phyloP scores from a whole-genome alignment of 2,329 filamentous ascomycete species.

The Colletotrichum lupini region DNA sequence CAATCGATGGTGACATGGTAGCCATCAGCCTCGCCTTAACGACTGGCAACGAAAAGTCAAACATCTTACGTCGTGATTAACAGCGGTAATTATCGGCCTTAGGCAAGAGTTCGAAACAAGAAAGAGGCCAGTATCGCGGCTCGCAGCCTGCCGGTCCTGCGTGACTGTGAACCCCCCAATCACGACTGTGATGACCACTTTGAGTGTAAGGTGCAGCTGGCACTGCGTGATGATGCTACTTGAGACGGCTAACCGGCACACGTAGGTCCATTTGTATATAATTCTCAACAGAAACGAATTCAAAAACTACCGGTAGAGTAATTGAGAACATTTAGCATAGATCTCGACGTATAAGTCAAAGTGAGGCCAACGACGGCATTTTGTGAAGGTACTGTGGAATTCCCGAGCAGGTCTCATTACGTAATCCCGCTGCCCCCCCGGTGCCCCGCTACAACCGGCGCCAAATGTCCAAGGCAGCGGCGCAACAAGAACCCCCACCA shows the following conservation, averaged over 20 bases:
- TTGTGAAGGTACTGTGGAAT: neutral
- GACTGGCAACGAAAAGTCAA: neutral
- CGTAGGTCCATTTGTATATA: no score
- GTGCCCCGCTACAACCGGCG: neutral
- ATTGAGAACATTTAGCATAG: neutral
- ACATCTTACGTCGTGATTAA: no score
- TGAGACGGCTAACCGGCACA: neutral
- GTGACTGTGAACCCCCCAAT: no score
- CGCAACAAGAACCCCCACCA: constrained; percentile 5
- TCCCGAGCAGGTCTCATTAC: neutral
- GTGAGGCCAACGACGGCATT: neutral
- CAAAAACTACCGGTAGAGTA: neutral
- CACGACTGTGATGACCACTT: neutral
- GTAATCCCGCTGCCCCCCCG: neutral
- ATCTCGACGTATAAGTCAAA: neutral
- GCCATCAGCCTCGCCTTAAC: constrained; percentile 25
- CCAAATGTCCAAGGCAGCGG: neutral
- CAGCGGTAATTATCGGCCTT: constrained; percentile 1
- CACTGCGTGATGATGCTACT: neutral
- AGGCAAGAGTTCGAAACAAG: neutral
- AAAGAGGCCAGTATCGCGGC: neutral
- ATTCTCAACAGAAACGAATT: no score
- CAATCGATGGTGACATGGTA: constrained; percentile 33
- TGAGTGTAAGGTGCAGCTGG: neutral
- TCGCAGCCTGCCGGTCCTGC: no score